Conservation (phyloP, 257 asterid genomes). For the Solanum rostratum region DNA sequence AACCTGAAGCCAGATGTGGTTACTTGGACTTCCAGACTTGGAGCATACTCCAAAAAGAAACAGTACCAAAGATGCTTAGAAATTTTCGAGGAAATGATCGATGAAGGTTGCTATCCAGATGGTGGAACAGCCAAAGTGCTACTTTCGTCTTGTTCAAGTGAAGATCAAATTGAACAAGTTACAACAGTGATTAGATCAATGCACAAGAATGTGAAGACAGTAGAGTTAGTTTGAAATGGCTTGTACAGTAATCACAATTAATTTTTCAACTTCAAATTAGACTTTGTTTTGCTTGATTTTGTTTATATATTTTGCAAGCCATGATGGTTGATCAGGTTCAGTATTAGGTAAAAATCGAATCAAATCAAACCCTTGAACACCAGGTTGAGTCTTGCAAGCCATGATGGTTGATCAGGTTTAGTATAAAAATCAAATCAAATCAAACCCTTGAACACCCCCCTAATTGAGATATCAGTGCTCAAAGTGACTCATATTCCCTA, state of each 20-base stretch:
- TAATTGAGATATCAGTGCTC: too few species aligned
- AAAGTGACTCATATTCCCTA: too few species aligned
- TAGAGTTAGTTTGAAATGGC: conserved; percentile 9
- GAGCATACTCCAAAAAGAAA: conserved; percentile 75
- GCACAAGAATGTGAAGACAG: conserved; percentile 24
- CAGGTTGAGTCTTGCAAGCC: not conserved
- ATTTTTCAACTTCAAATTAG: not conserved
- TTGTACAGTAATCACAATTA: not conserved
- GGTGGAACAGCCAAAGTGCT: conserved; percentile 81
- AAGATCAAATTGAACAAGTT: conserved; percentile 66
- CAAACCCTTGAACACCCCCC: too few species aligned
- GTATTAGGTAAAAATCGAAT: not conserved
- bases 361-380: not conserved
- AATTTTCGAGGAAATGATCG: conserved; percentile 82
- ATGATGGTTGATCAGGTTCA: not conserved
- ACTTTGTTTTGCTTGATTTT: not conserved
- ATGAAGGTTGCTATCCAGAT: conserved; percentile 69
- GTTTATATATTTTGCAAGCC: not conserved
- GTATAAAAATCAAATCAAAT: not conserved
- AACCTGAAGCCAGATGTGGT: conserved; percentile 50
- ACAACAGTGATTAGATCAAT: conserved; percentile 57
- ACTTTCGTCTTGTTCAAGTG: conserved; percentile 56
- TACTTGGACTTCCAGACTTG: conserved; percentile 74
- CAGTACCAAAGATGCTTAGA: conserved; percentile 48
- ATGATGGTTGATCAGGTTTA: too few species aligned